Evolutionary conservation across 2,329 filamentous ascomycete genomes (phyloP).

Genomic region (Neoascochyta sp.): DNA sequence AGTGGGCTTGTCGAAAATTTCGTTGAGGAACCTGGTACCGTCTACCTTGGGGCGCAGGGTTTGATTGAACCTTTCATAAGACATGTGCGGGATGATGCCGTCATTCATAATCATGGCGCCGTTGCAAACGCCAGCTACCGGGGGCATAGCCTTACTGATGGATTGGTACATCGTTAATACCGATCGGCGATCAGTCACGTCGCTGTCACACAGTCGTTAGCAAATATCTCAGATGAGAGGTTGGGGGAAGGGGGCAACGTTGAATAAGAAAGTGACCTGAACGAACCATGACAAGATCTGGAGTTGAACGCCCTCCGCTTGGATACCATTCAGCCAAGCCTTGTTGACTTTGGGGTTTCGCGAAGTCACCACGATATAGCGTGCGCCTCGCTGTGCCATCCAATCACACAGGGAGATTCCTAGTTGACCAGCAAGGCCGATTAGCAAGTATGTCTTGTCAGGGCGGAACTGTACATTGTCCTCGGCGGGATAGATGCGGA

Average conservation of each 20-base stretch:
- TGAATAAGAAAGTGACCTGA: no score
- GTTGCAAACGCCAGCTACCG: conserved; percentile 16
- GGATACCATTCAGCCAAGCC: conserved; percentile 4
- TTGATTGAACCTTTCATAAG: conserved; percentile 1
- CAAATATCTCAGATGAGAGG: no score
- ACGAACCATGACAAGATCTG: conserved; percentile 1
- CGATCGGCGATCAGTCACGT: conserved; percentile 4
- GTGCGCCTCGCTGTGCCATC: conserved; percentile 23
- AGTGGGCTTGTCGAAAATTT: conserved; percentile 6
- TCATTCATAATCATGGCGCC: conserved; percentile 25
- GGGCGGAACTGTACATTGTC: conserved; percentile 1
- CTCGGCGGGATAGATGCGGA: conserved; percentile 3
- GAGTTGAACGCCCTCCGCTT: conserved; percentile 3
- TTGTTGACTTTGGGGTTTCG: conserved; percentile 37
- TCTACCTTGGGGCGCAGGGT: conserved; percentile 17
- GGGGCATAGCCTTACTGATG: conserved; percentile 2
- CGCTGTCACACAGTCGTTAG: no score
- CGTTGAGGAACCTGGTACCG: conserved; percentile 13
- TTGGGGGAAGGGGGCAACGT: no score
- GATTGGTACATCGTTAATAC: not conserved
- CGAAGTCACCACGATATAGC: conserved; percentile 36
- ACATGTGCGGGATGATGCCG: conserved; percentile 8
- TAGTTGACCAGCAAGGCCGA: conserved; percentile 19
- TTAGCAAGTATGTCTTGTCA: conserved; percentile 16
- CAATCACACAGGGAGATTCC: conserved; percentile 16